phyloP scores from a whole-genome alignment of 345 rosid genomes.

The Nasturtium officinale region DNA sequence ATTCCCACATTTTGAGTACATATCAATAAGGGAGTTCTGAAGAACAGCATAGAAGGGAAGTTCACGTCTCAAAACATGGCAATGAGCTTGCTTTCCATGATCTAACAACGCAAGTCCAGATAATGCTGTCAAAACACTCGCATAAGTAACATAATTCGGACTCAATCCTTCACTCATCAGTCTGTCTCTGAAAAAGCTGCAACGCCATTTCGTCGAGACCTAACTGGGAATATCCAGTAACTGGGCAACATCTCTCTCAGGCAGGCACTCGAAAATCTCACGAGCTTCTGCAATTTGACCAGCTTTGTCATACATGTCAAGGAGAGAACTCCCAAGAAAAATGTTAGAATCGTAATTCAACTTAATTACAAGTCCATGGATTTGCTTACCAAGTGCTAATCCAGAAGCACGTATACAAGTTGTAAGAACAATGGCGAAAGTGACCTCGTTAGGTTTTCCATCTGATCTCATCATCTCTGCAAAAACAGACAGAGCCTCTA shows the following conservation, averaged over 20 bases:
- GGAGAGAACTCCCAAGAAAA: conserved; percentile 91
- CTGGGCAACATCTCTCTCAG: conserved; percentile 92
- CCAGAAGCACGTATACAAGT: conserved; percentile 63
- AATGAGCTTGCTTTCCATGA: conserved; percentile 85
- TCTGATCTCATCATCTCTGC: conserved; percentile 71
- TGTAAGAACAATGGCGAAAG: conserved; percentile 70
- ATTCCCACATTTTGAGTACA: conserved; percentile 92
- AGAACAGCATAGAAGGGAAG: conserved; percentile 66
- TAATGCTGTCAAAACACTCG: conserved; percentile 73
- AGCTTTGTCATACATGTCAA: conserved; percentile 93
- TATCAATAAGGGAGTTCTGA: conserved; percentile 81
- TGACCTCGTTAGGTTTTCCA: conserved; percentile 74
- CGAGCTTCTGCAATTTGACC: conserved; percentile 79
- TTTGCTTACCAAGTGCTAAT: conserved; percentile 66
- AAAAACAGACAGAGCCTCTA: conserved; percentile 64
- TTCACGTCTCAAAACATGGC: conserved; percentile 65
- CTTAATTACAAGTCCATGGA: conserved; percentile 69
- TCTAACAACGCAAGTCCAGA: conserved; percentile 82
- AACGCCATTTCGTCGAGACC: conserved; percentile 81
- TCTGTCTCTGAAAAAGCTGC: conserved; percentile 59
- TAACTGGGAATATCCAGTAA: conserved; percentile 86
- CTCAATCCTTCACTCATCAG: conserved; percentile 72
- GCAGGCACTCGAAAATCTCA: conserved; percentile 66
- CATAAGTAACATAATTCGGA: conserved; percentile 82
- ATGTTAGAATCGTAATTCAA: conserved; percentile 59